Evolutionary conservation across 2,329 filamentous ascomycete species (phyloP).

Genomic region (Verticillium alfalfae): DNA sequence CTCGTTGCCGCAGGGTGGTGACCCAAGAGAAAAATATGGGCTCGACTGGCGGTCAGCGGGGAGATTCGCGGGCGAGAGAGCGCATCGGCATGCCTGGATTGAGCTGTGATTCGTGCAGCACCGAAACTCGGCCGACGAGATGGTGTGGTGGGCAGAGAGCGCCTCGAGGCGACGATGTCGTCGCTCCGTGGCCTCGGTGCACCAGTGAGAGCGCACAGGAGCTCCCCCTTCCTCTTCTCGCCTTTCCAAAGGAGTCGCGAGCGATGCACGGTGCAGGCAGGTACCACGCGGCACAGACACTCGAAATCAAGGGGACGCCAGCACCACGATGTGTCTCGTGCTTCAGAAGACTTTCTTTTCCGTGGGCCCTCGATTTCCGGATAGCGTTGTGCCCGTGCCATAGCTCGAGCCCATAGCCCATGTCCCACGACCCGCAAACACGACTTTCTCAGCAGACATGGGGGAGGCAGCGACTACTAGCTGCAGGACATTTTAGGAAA

Average conservation of each 20-base stretch:
- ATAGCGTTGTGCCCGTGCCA: not conserved
- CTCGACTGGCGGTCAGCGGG: conserved; percentile 2
- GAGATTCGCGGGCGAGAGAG: conserved; percentile 1
- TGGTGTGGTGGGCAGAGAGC: conserved; percentile 7
- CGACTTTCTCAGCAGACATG: no score
- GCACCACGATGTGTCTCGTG: not conserved
- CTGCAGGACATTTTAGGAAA: not conserved
- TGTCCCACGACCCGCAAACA: no score
- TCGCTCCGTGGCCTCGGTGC: not conserved
- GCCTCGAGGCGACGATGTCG: conserved; percentile 1
- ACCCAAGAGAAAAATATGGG: not conserved
- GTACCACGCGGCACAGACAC: not conserved
- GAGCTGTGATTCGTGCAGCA: conserved; percentile 10
- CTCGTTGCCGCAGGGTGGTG: not conserved
- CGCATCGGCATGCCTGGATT: not conserved
- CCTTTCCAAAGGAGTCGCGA: not conserved
- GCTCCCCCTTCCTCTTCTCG: not conserved
- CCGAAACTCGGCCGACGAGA: conserved; percentile 6
- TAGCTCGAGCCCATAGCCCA: not conserved
- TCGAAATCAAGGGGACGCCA: not conserved
- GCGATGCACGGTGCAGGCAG: conserved; percentile 9
- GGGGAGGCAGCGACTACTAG: not conserved
- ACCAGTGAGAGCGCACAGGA: conserved; percentile 2
- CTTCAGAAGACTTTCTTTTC: conserved; percentile 1
- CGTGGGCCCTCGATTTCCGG: conserved; percentile 3